Conservation (phyloP, 2,329 filamentous ascomycete species). For the Gyromitra esculenta region DNA sequence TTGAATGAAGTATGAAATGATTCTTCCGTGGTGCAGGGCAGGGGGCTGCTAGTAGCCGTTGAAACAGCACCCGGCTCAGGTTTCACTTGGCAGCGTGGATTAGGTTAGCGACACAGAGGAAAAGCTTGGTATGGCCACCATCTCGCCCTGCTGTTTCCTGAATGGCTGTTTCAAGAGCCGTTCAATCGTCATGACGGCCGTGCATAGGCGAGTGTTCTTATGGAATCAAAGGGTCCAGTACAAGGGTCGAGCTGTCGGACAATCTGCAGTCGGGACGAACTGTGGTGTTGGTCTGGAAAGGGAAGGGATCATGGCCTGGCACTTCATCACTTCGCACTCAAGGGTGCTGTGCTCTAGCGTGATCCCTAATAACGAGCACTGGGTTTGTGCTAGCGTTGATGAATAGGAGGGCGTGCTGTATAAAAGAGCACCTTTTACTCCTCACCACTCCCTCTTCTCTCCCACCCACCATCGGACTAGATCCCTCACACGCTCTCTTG, state of each 20-base stretch:
- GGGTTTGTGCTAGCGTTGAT: background rate
- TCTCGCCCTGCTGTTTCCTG: slow-evolving; percentile 19
- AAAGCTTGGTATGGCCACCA: slow-evolving; percentile 30
- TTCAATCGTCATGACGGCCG: background rate
- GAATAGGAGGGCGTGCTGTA: background rate
- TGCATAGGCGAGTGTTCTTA: background rate
- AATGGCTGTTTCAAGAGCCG: background rate
- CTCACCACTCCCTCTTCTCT: background rate
- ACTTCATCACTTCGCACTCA: slow-evolving; percentile 10
- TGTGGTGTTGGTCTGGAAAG: background rate
- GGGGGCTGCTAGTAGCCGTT: slow-evolving; percentile 10
- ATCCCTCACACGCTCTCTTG: slow-evolving; percentile 40
- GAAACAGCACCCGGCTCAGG: slow-evolving; percentile 23
- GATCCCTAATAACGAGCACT: slow-evolving; percentile 8
- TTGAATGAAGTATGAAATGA: background rate
- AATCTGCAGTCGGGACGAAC: background rate
- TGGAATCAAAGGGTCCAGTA: background rate
- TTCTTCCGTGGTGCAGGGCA: background rate
- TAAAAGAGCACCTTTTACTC: slow-evolving; percentile 16
- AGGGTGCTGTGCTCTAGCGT: slow-evolving; percentile 18
- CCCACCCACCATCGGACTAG: slow-evolving; percentile 21
- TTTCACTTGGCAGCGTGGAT: slow-evolving; percentile 35
- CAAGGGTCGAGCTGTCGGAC: slow-evolving; percentile 11
- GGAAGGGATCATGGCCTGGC: slow-evolving; percentile 17
- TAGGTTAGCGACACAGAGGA: background rate